phyloP scores from a whole-genome alignment of 2,329 filamentous ascomycete genomes.

The Chalaropsis thielavioides region DNA sequence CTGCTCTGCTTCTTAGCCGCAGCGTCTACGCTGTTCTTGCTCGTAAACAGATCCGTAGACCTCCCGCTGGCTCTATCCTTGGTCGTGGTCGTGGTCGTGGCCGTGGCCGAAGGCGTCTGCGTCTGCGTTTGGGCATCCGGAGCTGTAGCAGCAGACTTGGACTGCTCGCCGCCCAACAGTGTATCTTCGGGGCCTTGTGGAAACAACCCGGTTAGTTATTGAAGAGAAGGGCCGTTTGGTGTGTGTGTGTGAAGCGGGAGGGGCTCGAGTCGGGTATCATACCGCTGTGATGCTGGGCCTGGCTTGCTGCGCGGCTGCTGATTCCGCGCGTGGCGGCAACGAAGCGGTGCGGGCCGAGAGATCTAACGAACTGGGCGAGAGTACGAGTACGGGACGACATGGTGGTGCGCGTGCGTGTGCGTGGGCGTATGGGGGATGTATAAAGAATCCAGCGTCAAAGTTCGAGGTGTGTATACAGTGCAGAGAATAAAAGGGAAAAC shows the following conservation, averaged over 20 bases:
- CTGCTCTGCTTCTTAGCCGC: background rate
- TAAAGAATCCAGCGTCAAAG: background rate
- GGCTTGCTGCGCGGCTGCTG: background rate
- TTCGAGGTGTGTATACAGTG: background rate
- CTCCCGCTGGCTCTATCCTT: background rate
- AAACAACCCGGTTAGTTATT: background rate
- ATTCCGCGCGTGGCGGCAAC: background rate
- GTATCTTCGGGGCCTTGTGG: conserved; percentile 8
- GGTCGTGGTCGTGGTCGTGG: no score
- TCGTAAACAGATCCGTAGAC: background rate
- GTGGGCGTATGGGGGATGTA: background rate
- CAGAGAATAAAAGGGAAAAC: background rate
- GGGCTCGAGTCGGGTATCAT: background rate
- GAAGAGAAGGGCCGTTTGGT: no score
- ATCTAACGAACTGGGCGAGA: background rate
- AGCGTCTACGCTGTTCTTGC: background rate
- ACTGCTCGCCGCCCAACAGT: background rate
- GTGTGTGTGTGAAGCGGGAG: no score
- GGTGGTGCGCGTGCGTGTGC: background rate
- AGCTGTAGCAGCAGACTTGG: background rate
- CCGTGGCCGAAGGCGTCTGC: no score
- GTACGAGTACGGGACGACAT: background rate
- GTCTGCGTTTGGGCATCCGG: background rate
- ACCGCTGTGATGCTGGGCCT: conserved; percentile 3
- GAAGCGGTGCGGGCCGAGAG: background rate